A percentile compares a stretch with the other conserved stretches of the same genome.
These are phyloP conservation scores for Zygotorulaspora florentina DNA, from an alignment of 805 yeast species.

Conservation along the genomic window DNA sequence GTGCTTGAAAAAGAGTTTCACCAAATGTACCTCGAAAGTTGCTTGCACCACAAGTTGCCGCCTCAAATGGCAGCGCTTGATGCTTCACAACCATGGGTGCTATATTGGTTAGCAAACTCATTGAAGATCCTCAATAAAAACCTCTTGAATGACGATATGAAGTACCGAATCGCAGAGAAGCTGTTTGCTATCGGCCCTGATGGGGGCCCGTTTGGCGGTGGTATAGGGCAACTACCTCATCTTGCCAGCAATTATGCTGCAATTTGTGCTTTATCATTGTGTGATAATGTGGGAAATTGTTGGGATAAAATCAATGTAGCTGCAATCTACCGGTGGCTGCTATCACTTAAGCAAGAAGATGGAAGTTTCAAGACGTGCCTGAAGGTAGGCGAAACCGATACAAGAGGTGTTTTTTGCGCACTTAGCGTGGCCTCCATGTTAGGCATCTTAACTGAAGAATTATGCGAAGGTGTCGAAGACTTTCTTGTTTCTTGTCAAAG, in stretches of 20 bases:
- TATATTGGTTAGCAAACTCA: conserved; percentile 77
- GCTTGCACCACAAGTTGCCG: conserved; percentile 46
- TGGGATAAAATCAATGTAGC: conserved; percentile 45
- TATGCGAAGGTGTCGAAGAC: conserved; percentile 47
- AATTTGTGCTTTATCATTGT: conserved; percentile 53
- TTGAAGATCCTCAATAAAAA: conserved; percentile 39
- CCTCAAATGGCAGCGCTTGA: conserved; percentile 54
- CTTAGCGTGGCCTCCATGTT: conserved; percentile 66
- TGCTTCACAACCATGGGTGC: conserved; percentile 89
- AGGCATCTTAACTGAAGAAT: conserved; percentile 56
- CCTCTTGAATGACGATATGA: conserved; percentile 25
- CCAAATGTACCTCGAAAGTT: conserved; percentile 39
- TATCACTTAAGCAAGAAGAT: conserved; percentile 54
- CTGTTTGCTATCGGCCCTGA: conserved; percentile 29
- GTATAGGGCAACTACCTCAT: conserved; percentile 76
- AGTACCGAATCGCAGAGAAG: conserved; percentile 30
- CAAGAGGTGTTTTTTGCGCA: conserved; percentile 84
- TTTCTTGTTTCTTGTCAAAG: conserved; percentile 77
- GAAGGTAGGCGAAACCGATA: conserved; percentile 71
- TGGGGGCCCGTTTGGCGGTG: conserved; percentile 82
- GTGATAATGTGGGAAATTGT: conserved; percentile 41
- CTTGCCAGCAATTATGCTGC: conserved; percentile 82
- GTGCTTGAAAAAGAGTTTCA: conserved; percentile 37
- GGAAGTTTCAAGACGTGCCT: conserved; percentile 59
- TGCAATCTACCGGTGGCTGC: conserved; percentile 58